A percentile compares a stretch with the other conserved stretches of the same genome.
phyloP scores from a whole-genome alignment of 257 asterid species.

The Petrea volubilis region DNA sequence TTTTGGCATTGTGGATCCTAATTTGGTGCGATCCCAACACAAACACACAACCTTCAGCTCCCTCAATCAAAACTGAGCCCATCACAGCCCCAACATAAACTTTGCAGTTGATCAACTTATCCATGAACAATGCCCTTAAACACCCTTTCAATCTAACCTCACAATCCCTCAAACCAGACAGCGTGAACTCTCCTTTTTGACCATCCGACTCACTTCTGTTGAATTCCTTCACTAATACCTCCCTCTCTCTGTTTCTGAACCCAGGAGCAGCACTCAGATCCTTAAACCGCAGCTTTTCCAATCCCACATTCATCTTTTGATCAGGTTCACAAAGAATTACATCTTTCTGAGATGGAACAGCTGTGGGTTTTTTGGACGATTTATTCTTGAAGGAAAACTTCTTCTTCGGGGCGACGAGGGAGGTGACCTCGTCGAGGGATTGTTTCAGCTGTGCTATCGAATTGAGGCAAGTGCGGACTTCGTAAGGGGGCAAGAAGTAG shows the following conservation, averaged over 20 bases:
- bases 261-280: slow-evolving; percentile 48
- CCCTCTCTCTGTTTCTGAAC: slow-evolving; percentile 52
- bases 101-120: slow-evolving; percentile 57
- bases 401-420: slow-evolving; percentile 73
- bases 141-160: slow-evolving; percentile 70
- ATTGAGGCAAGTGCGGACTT: slow-evolving; percentile 72
- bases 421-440: slow-evolving; percentile 54
- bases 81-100: slow-evolving; percentile 62
- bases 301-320: slow-evolving; percentile 24
- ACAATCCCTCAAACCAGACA: slow-evolving; percentile 64
- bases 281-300: slow-evolving; percentile 31
- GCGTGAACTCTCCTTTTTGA: slow-evolving; percentile 61
- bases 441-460: slow-evolving; percentile 54
- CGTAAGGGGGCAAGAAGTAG: slow-evolving; percentile 74
- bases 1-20: slow-evolving; percentile 70
- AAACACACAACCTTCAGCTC: slow-evolving; percentile 60
- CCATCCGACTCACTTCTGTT: slow-evolving; percentile 27
- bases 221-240: slow-evolving; percentile 56
- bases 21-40: slow-evolving; percentile 85
- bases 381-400: slow-evolving; percentile 84
- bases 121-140: slow-evolving; percentile 75
- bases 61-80: slow-evolving; percentile 79
- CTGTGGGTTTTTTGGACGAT: slow-evolving; percentile 40
- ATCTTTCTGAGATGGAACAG: slow-evolving; percentile 19
- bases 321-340: slow-evolving; percentile 18